Percentiles rank a stretch among this genome's conserved stretches.
These are phyloP conservation scores for Cyberlindnera euphorbiiphila DNA, from an alignment of 805 yeast genomes.

Conservation along the genomic window DNA sequence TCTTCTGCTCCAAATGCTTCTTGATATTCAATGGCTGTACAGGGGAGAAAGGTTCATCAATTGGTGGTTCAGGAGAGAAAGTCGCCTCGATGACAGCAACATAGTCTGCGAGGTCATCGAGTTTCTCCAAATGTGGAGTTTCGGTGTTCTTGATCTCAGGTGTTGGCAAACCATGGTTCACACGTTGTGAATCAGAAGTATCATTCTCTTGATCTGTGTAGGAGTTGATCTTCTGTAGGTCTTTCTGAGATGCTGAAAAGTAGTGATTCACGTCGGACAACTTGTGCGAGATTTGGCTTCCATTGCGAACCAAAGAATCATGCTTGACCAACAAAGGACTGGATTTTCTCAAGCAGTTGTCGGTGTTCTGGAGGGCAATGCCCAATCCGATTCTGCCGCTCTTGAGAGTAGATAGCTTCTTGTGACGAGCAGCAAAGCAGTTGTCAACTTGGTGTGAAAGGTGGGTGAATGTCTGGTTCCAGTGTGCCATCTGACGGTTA, in stretches of 20 bases:
- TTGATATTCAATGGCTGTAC: conserved; percentile 7
- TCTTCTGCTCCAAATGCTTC: conserved; percentile 5
- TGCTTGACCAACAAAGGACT: conserved; percentile 18
- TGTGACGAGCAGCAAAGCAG: conserved; percentile 6
- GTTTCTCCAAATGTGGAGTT: conserved; percentile 10
- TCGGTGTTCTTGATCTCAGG: conserved; percentile 8
- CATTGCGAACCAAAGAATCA: conserved; percentile 17
- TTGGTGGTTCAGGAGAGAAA: conserved; percentile 7
- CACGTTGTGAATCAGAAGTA: background rate
- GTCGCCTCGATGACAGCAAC: conserved; percentile 5
- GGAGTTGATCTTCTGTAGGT: conserved; percentile 11
- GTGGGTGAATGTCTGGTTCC: conserved; percentile 17
- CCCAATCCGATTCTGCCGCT: conserved; percentile 23
- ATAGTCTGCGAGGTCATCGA: conserved; percentile 5
- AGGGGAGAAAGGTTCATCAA: conserved; percentile 1
- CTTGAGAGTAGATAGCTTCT: conserved; percentile 13
- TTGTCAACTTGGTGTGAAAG: conserved; percentile 8
- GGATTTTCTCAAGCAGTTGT: conserved; percentile 16
- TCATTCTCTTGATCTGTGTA: conserved; percentile 6
- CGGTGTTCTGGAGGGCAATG: conserved; percentile 6
- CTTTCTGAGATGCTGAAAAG: conserved; percentile 10
- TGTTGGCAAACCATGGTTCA: background rate
- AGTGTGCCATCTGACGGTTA: conserved; percentile 20
- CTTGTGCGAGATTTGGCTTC: conserved; percentile 11
- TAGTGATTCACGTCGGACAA: conserved; percentile 12